Conservation (phyloP, 768 basidiomycete species). For the Boletus subcaerulescens region DNA sequence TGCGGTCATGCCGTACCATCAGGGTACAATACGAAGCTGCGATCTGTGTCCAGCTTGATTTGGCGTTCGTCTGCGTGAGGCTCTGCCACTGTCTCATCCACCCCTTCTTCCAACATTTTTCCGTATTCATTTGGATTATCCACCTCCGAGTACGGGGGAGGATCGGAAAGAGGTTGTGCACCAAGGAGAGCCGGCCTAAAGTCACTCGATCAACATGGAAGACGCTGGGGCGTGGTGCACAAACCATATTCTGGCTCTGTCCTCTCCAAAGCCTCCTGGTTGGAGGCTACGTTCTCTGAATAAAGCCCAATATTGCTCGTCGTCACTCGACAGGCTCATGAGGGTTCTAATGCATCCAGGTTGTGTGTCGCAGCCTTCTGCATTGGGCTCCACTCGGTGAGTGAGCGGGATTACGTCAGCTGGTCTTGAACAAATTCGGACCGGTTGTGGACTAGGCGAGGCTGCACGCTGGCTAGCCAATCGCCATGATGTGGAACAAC, state of each 20-base stretch:
- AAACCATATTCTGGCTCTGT: slow-evolving; percentile 57
- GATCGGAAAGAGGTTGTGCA: slow-evolving; percentile 40
- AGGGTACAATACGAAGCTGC: slow-evolving; percentile 92
- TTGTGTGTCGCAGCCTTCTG: neutral
- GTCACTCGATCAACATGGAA: slow-evolving; percentile 18
- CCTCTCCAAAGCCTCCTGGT: slow-evolving; percentile 63
- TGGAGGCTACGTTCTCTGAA: slow-evolving; percentile 47
- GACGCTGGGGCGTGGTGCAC: slow-evolving; percentile 16
- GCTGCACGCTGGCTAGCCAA: neutral
- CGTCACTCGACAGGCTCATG: slow-evolving; percentile 22
- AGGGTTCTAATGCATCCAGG: slow-evolving; percentile 11
- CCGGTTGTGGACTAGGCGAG: neutral
- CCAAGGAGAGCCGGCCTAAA: slow-evolving; percentile 30
- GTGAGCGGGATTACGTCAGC: slow-evolving; percentile 22
- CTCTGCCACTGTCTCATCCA: neutral
- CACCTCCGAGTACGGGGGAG: slow-evolving; percentile 26
- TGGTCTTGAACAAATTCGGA: neutral
- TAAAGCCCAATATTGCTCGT: slow-evolving; percentile 42
- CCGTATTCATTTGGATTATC: slow-evolving; percentile 7
- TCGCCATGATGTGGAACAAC: neutral
- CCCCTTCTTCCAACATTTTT: neutral
- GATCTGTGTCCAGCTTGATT: slow-evolving; percentile 84
- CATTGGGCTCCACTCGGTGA: neutral
- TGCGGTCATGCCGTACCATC: slow-evolving; percentile 52
- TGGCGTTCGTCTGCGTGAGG: slow-evolving; percentile 81